A percentile compares a stretch with the other conserved stretches of the same genome.
Conservation (phyloP, 257 asterid species). For the Jaltomata sinuosa region DNA sequence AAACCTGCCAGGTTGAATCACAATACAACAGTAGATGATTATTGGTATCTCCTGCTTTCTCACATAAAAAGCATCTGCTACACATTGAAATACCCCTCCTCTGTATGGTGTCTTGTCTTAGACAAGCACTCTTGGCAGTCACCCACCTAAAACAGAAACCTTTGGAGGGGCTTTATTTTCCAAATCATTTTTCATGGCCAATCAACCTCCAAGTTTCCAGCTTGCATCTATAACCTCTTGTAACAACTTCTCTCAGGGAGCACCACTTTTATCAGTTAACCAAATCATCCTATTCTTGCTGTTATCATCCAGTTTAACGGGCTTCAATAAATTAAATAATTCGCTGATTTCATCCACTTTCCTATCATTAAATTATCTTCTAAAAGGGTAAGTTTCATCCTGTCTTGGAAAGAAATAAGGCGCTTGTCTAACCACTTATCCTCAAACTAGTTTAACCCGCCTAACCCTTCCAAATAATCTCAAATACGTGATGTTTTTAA, state of each 20-base stretch:
- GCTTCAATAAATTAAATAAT: neutral
- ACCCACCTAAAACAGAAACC: neutral
- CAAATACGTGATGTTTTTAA: neutral
- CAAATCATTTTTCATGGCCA: neutral
- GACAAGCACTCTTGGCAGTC: neutral
- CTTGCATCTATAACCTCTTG: neutral
- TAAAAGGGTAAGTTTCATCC: neutral
- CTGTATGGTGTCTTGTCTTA: neutral
- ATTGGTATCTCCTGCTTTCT: neutral
- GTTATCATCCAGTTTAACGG: neutral
- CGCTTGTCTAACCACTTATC: neutral
- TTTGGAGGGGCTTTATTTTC: neutral
- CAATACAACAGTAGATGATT: neutral
- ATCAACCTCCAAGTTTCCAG: neutral
- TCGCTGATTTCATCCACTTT: neutral
- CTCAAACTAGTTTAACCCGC: neutral
- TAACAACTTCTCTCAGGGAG: neutral
- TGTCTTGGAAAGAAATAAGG: neutral
- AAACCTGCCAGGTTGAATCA: neutral
- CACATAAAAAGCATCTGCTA: neutral
- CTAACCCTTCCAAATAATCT: neutral
- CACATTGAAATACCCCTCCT: neutral
- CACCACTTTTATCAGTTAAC: neutral
- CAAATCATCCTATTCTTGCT: neutral
- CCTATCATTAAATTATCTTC: neutral